Conservation (phyloP, 768 basidiomycete genomes). For the Russula earlei region DNA sequence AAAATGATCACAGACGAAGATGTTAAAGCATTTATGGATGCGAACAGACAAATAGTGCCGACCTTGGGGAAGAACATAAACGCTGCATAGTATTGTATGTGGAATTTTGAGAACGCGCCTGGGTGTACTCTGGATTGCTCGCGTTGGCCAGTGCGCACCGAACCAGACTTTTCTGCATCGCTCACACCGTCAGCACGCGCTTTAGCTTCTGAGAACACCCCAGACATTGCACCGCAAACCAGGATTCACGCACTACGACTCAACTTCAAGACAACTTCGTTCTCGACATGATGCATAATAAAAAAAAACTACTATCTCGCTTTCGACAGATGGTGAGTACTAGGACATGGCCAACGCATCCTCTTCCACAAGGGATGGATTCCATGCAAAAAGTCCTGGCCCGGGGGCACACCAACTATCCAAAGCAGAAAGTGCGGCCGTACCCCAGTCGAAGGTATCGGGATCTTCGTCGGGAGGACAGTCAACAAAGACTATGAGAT, state of each 20-base stretch:
- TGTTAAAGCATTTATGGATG: constrained; percentile 72
- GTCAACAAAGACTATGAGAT: constrained; percentile 67
- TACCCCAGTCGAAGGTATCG: constrained; percentile 68
- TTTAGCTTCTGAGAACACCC: no score
- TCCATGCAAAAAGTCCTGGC: constrained; percentile 7
- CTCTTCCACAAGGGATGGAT: not conserved
- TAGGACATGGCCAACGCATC: not conserved
- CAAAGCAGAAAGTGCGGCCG: constrained; percentile 53
- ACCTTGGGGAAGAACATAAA: constrained; percentile 32
- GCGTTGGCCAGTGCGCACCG: no score
- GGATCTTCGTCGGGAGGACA: constrained; percentile 51
- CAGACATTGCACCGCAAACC: no score
- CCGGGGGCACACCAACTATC: constrained; percentile 40
- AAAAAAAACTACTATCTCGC: not conserved
- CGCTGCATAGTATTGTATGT: not conserved
- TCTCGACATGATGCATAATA: not conserved
- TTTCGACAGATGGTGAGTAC: no score
- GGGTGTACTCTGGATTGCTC: not conserved
- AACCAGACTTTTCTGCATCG: not conserved
- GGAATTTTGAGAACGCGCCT: not conserved
- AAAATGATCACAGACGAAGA: constrained; percentile 72
- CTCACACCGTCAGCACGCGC: no score
- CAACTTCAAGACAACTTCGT: no score
- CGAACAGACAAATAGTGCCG: constrained; percentile 63
- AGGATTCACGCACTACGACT: no score